These are phyloP conservation scores for Trichoderma asperellum DNA, from an alignment of 2,329 filamentous ascomycete species.

Conservation along the genomic window DNA sequence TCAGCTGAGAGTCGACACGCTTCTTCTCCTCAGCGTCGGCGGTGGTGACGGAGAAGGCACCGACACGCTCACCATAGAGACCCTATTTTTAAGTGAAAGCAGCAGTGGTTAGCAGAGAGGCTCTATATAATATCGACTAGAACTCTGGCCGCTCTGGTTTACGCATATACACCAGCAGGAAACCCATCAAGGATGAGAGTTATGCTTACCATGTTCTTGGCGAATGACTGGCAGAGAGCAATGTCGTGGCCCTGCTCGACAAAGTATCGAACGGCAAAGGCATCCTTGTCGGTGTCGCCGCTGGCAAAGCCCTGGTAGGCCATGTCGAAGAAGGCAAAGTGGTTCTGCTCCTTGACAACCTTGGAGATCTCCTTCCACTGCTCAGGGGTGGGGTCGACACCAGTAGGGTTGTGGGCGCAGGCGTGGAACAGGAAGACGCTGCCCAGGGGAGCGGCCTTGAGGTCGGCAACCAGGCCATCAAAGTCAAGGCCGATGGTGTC, in stretches of 20 bases:
- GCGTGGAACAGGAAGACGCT: slow-evolving; percentile 94
- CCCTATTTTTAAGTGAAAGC: slow-evolving; percentile 56
- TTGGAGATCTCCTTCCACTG: slow-evolving; percentile 93
- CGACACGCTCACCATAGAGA: slow-evolving; percentile 97
- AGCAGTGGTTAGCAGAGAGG: not conserved
- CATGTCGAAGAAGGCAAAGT: slow-evolving; percentile 99
- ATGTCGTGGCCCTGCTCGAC: slow-evolving; percentile 89
- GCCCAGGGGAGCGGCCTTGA: slow-evolving; percentile 83
- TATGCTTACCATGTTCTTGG: slow-evolving; percentile 90
- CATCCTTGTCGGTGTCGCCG: slow-evolving; percentile 88
- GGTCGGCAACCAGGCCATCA: slow-evolving; percentile 86
- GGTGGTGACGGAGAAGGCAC: slow-evolving; percentile 92
- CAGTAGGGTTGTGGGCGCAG: slow-evolving; percentile 97
- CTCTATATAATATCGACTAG: too few relatives aligned
- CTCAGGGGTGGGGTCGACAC: slow-evolving; percentile 87
- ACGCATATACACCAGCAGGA: not conserved
- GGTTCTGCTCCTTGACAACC: slow-evolving; percentile 80
- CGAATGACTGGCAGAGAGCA: slow-evolving; percentile 89
- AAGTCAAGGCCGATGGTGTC: slow-evolving; percentile 98
- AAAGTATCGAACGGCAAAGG: slow-evolving; percentile 92
- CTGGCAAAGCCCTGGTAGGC: slow-evolving; percentile 98
- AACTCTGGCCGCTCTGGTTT: not conserved
- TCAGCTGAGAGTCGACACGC: slow-evolving; percentile 95
- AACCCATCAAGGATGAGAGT: not conserved
- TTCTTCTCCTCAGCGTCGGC: slow-evolving; percentile 88